Evolutionary conservation across 345 rosid genomes (phyloP).

Genomic region (Viola odorata): DNA sequence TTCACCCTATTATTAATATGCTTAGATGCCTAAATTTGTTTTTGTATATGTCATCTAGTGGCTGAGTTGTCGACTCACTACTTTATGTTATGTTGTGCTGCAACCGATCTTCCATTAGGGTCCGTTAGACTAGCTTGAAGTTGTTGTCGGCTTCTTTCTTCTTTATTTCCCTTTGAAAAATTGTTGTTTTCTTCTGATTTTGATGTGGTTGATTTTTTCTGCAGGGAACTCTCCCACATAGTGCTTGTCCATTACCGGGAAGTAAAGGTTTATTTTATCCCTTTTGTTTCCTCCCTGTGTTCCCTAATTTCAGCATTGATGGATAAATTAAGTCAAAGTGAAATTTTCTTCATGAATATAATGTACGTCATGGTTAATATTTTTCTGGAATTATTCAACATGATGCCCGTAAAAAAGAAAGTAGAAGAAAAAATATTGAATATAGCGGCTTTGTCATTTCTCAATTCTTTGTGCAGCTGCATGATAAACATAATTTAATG

Average conservation of each 20-base stretch:
- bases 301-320: neutral
- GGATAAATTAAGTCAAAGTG: no score
- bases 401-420: no score
- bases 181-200: slow-evolving; percentile 15
- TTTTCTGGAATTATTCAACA: no score
- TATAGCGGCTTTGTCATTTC: neutral
- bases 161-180: neutral
- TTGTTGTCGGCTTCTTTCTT: slow-evolving; percentile 4
- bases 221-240: slow-evolving; percentile 78
- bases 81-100: no score
- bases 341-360: no score
- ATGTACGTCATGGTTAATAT: no score
- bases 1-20: no score
- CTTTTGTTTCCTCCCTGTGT: neutral
- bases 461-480: neutral
- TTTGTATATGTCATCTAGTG: no score
- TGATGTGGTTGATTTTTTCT: slow-evolving; percentile 17
- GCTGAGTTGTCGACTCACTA: no score
- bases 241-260: slow-evolving; percentile 91
- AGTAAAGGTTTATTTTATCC: slow-evolving; percentile 53
- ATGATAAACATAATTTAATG: neutral
- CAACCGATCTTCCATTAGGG: no score
- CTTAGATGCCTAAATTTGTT: no score
- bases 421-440: no score
- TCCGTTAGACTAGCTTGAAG: slow-evolving; percentile 6